A percentile compares a stretch with the other conserved stretches of the same genome.
These are phyloP conservation scores for Martiniozyma asiatica DNA, from an alignment of 1,139 yeast genomes.

Conservation along the genomic window DNA sequence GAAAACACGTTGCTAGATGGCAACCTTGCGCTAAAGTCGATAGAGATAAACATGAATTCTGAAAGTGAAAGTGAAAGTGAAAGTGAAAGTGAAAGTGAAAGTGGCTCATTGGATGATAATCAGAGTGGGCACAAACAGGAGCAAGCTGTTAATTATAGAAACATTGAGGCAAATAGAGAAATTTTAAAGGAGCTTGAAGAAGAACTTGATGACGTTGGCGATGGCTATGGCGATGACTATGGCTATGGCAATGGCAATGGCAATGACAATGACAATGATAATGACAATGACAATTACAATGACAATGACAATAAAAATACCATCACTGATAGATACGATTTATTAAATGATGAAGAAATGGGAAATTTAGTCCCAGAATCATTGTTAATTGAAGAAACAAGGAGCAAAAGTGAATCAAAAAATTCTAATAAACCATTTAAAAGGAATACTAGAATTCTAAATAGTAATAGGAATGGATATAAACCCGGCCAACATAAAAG, in stretches of 20 bases:
- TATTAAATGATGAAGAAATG: slow-evolving; percentile 4
- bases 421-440: too few relatives aligned
- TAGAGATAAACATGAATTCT: slow-evolving; percentile 1
- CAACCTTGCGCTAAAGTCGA: not conserved
- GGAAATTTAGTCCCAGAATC: slow-evolving; percentile 20
- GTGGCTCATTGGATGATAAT: slow-evolving; percentile 1
- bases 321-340: not conserved
- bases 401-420: not conserved
- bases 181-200: slow-evolving; percentile 14
- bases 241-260: too few relatives aligned
- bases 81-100: slow-evolving; percentile 9
- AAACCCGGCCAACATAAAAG: not conserved
- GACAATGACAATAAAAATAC: not conserved
- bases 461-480: too few relatives aligned
- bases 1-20: not conserved
- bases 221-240: too few relatives aligned
- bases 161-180: slow-evolving; percentile 8
- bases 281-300: slow-evolving; percentile 11
- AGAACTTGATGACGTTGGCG: slow-evolving; percentile 9
- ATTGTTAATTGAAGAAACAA: slow-evolving; percentile 15
- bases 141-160: not conserved
- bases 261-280: too few relatives aligned
- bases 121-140: not conserved
- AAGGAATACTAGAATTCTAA: too few relatives aligned
- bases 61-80: slow-evolving; percentile 3